These are phyloP conservation scores for Kalmanozyma brasiliensis DNA, from an alignment of 1,284 basidiomycete species.

Conservation along the genomic window DNA sequence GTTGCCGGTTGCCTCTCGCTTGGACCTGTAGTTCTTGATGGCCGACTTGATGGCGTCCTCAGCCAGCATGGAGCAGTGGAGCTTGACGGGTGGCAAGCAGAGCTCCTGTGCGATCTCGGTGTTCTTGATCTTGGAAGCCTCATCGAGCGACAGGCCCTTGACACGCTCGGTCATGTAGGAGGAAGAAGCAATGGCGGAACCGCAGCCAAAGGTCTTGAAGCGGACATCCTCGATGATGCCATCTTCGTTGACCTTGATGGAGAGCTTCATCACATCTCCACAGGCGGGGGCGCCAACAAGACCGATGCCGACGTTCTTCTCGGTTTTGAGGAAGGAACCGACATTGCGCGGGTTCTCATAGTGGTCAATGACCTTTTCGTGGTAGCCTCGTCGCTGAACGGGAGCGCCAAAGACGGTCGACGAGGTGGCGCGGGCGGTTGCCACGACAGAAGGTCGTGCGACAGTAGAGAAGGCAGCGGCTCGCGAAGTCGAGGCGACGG, in stretches of 20 bases:
- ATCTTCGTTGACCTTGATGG: conserved; percentile 94
- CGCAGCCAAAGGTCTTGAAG: conserved; percentile 80
- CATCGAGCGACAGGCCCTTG: conserved; percentile 90
- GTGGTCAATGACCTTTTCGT: conserved; percentile 68
- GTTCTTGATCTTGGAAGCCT: conserved; percentile 96
- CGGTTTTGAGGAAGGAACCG: conserved; percentile 91
- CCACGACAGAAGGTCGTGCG: conserved; percentile 40
- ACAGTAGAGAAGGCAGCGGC: conserved; percentile 35
- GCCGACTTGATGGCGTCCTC: conserved; percentile 88
- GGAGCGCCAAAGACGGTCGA: conserved; percentile 28
- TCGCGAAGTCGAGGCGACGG: conserved; percentile 37
- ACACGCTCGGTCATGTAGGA: conserved; percentile 85
- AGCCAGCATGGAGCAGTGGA: conserved; percentile 82
- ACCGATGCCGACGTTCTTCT: conserved; percentile 92
- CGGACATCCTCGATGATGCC: conserved; percentile 96
- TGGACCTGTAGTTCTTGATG: conserved; percentile 65
- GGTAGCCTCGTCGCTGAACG: conserved; percentile 57
- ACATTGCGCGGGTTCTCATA: conserved; percentile 71
- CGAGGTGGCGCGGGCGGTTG: conserved; percentile 22
- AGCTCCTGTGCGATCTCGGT: conserved; percentile 97
- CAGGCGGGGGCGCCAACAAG: conserved; percentile 97
- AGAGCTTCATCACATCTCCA: conserved; percentile 97
- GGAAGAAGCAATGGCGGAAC: conserved; percentile 91
- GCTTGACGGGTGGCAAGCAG: conserved; percentile 89
- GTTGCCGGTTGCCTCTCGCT: conserved; percentile 60